Conservation (phyloP, 1,284 basidiomycete species). For the Marasmius tenuissimus region DNA sequence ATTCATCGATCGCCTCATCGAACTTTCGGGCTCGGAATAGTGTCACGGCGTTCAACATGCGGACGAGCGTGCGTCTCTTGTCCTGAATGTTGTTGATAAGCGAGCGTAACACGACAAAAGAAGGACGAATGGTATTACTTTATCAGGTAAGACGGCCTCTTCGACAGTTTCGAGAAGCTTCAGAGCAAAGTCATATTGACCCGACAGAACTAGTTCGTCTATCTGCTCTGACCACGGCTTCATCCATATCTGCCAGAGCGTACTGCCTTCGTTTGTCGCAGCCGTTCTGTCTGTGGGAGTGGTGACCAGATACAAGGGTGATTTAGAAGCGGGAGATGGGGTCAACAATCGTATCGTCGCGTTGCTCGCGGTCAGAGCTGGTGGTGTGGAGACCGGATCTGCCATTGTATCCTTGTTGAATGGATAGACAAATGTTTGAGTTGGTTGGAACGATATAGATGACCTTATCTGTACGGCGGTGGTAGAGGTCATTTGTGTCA, state of each 20-base stretch:
- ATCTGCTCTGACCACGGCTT: conserved; percentile 80
- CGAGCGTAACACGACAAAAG: conserved; percentile 4
- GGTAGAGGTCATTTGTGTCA: conserved; percentile 35
- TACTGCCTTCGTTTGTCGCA: conserved; percentile 65
- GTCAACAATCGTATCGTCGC: conserved; percentile 61
- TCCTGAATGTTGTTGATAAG: conserved; percentile 35
- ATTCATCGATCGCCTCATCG: conserved; percentile 82
- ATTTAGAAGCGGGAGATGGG: conserved; percentile 48
- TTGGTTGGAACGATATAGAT: conserved; percentile 64
- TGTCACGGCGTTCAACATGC: conserved; percentile 73
- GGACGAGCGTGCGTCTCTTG: conserved; percentile 55
- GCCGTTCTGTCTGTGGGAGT: conserved; percentile 72
- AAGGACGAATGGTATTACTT: conserved; percentile 39
- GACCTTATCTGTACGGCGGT: conserved; percentile 80
- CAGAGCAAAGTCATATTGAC: conserved; percentile 80
- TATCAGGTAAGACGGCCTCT: conserved; percentile 61
- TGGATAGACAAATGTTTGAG: conserved; percentile 71
- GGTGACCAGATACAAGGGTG: conserved; percentile 67
- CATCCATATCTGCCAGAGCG: conserved; percentile 77
- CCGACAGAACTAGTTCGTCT: conserved; percentile 77
- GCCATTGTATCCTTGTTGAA: conserved; percentile 37
- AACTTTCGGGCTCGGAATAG: conserved; percentile 72
- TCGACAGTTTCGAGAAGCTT: conserved; percentile 78
- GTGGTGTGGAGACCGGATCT: conserved; percentile 23
- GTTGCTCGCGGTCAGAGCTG: conserved; percentile 30